These are phyloP conservation scores for Angomonas deanei DNA, from an alignment of 208 protist species.

Conservation along the genomic window DNA sequence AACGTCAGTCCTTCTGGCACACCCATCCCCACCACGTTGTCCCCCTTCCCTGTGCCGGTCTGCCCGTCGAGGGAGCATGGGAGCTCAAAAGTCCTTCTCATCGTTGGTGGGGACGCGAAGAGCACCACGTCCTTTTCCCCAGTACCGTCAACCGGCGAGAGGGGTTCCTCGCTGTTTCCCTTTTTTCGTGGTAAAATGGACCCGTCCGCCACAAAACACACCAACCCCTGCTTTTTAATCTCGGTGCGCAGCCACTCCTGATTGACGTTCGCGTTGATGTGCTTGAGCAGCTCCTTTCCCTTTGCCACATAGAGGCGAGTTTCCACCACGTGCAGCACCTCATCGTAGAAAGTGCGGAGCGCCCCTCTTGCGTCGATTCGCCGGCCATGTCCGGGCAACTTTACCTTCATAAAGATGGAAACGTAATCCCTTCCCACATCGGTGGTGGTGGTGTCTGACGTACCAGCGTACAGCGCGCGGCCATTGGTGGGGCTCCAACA, in stretches of 20 bases:
- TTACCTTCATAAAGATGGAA: slow-evolving; percentile 78
- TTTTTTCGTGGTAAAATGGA: slow-evolving; percentile 84
- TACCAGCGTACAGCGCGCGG: neutral
- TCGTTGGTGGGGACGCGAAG: slow-evolving; percentile 66
- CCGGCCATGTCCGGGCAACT: slow-evolving; percentile 81
- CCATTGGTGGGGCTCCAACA: neutral
- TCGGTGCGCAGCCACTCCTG: slow-evolving; percentile 81
- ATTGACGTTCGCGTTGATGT: slow-evolving; percentile 82
- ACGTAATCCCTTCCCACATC: neutral
- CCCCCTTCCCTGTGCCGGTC: slow-evolving; percentile 4
- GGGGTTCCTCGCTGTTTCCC: slow-evolving; percentile 78
- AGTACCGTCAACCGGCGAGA: slow-evolving; percentile 15
- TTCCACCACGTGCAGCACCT: slow-evolving; percentile 30
- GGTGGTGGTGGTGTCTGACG: neutral
- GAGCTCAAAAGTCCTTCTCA: slow-evolving; percentile 61
- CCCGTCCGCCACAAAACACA: slow-evolving; percentile 91
- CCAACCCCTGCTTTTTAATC: slow-evolving; percentile 34
- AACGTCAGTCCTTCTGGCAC: slow-evolving; percentile 90
- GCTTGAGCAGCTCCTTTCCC: slow-evolving; percentile 27
- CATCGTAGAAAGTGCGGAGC: slow-evolving; percentile 34
- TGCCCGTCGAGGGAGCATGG: slow-evolving; percentile 27
- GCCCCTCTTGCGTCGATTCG: slow-evolving; percentile 65
- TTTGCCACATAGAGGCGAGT: slow-evolving; percentile 19
- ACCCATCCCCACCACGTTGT: slow-evolving; percentile 78
- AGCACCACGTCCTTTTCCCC: slow-evolving; percentile 32